phyloP scores from a whole-genome alignment of 805 yeast species.

The Ogataea paraovalis region DNA sequence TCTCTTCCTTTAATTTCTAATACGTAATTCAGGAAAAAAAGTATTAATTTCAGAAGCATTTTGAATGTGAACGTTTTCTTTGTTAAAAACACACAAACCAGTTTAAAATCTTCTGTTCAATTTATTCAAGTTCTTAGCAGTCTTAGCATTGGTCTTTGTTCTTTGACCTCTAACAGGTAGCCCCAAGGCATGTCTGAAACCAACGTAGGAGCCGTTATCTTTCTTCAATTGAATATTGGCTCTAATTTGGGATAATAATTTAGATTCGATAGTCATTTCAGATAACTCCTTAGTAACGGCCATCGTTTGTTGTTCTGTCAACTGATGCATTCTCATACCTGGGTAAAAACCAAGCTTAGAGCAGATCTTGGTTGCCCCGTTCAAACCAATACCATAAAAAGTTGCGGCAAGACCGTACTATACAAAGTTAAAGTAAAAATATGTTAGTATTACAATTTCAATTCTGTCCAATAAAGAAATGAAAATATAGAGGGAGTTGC shows the following conservation, averaged over 20 bases:
- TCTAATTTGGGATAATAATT: slow-evolving; percentile 65
- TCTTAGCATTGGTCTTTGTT: slow-evolving; percentile 85
- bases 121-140: slow-evolving; percentile 83
- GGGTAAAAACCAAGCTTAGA: slow-evolving; percentile 91
- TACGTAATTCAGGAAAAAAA: too few relatives aligned
- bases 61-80: too few relatives aligned
- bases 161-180: slow-evolving; percentile 85
- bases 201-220: slow-evolving; percentile 78
- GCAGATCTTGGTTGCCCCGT: slow-evolving; percentile 70
- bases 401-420: slow-evolving; percentile 65
- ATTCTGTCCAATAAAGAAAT: neutral
- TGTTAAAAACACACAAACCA: neutral
- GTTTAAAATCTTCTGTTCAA: slow-evolving; percentile 47
- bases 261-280: slow-evolving; percentile 77
- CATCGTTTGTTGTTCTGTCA: slow-evolving; percentile 82
- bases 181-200: slow-evolving; percentile 85
- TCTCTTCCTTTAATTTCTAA: too few relatives aligned
- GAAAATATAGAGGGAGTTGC: neutral
- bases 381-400: slow-evolving; percentile 82
- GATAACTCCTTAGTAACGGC: slow-evolving; percentile 84
- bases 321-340: slow-evolving; percentile 88
- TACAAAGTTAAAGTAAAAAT: neutral
- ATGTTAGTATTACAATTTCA: slow-evolving; percentile 1
- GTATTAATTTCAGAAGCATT: too few relatives aligned
- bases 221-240: slow-evolving; percentile 77